These are phyloP conservation scores for Fragaria vesca DNA, from an alignment of 306 rosid genomes.

Conservation along the genomic window DNA sequence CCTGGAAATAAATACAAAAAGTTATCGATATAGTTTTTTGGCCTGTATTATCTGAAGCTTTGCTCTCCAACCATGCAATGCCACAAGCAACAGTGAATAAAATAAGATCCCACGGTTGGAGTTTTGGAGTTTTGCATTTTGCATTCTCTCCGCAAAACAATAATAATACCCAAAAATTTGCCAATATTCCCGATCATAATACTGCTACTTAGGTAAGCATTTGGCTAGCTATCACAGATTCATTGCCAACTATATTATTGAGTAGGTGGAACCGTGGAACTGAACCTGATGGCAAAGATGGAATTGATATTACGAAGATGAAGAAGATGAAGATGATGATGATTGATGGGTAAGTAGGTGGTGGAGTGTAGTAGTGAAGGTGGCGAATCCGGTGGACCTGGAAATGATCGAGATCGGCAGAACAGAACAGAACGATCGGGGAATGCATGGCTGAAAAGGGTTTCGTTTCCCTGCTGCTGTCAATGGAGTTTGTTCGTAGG, in stretches of 20 bases:
- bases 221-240: not conserved
- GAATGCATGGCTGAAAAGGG: conserved; percentile 3
- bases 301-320: not conserved
- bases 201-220: not conserved
- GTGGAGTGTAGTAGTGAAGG: not conserved
- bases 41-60: not conserved
- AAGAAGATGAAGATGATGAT: not conserved
- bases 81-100: conserved; percentile 5
- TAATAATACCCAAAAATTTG: not conserved
- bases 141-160: not conserved
- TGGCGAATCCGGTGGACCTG: not conserved
- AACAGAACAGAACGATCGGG: not conserved
- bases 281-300: not conserved
- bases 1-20: conserved; percentile 11
- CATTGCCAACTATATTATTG: not conserved
- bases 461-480: conserved; percentile 3
- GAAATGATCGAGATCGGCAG: not conserved
- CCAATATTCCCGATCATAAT: not conserved
- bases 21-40: not conserved
- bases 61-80: not conserved
- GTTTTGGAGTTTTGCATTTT: conserved; percentile 1
- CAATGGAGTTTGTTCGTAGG: conserved; percentile 61
- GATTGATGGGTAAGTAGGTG: not conserved
- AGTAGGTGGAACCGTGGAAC: not conserved
- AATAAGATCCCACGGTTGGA: conserved; percentile 23